These are phyloP conservation scores for Talaromyces marneffei DNA, from an alignment of 2,329 filamentous ascomycete species.

Conservation along the genomic window DNA sequence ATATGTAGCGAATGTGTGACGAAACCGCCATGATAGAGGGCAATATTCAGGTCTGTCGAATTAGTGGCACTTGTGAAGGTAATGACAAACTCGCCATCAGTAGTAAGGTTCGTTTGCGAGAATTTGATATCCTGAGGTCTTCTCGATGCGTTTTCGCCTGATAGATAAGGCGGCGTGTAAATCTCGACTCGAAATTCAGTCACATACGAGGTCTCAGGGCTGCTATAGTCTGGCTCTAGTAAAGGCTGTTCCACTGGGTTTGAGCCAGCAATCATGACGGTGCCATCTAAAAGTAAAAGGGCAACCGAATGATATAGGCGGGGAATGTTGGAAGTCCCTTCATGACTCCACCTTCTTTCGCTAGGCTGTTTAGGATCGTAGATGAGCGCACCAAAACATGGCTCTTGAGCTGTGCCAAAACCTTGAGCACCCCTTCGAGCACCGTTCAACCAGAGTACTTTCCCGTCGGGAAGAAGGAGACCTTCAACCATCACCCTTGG, in stretches of 20 bases:
- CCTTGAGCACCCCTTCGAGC: conserved; percentile 54
- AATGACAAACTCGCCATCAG: conserved; percentile 45
- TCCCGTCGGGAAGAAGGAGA: conserved; percentile 55
- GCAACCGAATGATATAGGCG: conserved; percentile 58
- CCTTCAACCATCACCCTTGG: conserved; percentile 57
- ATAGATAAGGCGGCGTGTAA: conserved; percentile 57
- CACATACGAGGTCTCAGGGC: conserved; percentile 42
- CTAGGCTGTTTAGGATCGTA: conserved; percentile 51
- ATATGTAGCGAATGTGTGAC: conserved; percentile 58
- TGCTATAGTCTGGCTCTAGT: conserved; percentile 38
- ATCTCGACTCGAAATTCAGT: conserved; percentile 60
- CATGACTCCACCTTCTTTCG: conserved; percentile 46
- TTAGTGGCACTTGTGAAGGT: conserved; percentile 42
- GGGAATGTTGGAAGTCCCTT: conserved; percentile 39
- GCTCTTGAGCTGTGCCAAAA: conserved; percentile 51
- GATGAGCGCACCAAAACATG: conserved; percentile 52
- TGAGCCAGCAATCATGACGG: conserved; percentile 54
- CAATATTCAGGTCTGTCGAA: conserved; percentile 44
- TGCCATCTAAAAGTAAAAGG: conserved; percentile 55
- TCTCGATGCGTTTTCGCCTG: conserved; percentile 43
- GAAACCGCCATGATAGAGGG: conserved; percentile 55
- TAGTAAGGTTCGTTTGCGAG: conserved; percentile 39
- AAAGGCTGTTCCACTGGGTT: conserved; percentile 57
- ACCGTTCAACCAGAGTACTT: conserved; percentile 55
- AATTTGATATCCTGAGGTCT: conserved; percentile 47